Percentiles rank a stretch among this genome's conserved stretches.
Conservation (phyloP, 31 red algal genomes). For the Odonthalia washingtoniensis region DNA sequence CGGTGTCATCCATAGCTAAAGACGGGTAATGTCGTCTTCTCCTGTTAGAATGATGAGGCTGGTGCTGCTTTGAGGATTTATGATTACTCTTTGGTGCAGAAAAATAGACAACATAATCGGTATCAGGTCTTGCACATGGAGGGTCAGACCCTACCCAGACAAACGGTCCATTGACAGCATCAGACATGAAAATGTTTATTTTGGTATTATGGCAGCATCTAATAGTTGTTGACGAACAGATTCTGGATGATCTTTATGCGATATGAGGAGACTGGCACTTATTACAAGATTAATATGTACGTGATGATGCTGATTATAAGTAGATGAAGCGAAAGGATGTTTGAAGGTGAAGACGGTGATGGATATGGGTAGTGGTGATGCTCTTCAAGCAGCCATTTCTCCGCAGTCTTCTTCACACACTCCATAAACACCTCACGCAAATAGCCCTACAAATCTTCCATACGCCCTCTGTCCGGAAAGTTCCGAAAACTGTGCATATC, state of each 20-base stretch:
- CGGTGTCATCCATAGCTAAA: background rate
- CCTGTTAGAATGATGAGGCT: constrained; percentile 3
- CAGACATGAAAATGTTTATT: constrained; percentile 50
- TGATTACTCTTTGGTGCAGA: no score
- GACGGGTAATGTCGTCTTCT: constrained; percentile 15
- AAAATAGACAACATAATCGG: constrained; percentile 15
- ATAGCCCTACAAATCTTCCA: no score
- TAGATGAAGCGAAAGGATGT: no score
- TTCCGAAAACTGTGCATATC: no score
- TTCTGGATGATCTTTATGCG: constrained; percentile 37
- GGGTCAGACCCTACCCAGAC: constrained; percentile 77
- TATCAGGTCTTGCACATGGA: background rate
- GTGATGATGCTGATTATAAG: no score
- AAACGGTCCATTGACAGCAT: constrained; percentile 58
- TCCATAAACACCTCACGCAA: no score
- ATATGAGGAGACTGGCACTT: constrained; percentile 67
- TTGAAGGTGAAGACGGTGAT: no score
- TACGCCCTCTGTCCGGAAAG: no score
- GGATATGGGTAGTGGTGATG: no score
- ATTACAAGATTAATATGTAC: constrained; percentile 27
- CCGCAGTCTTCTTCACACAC: no score
- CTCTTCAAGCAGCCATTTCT: no score
- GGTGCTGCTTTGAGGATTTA: no score
- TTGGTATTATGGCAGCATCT: constrained; percentile 57
- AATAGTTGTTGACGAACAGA: constrained; percentile 65